Percentiles rank a stretch among this genome's conserved stretches.
These are phyloP conservation scores for Dissophora globulifera DNA, from an alignment of 192 early-diverging fungal species.

Conservation along the genomic window DNA sequence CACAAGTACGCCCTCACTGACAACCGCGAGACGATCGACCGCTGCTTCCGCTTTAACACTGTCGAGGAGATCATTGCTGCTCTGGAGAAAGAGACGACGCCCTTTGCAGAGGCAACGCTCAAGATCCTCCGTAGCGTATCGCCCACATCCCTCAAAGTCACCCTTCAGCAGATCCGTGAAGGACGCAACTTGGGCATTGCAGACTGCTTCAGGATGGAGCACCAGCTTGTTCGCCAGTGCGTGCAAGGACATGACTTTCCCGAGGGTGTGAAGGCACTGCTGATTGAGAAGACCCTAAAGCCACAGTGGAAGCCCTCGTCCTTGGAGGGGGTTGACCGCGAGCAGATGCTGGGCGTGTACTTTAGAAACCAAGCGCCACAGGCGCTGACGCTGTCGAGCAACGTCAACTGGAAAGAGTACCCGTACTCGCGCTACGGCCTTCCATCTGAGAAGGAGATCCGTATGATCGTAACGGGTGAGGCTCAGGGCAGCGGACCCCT, in stretches of 20 bases:
- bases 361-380: slow-evolving; percentile 56
- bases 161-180: slow-evolving; percentile 82
- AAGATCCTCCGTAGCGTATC: slow-evolving; percentile 73
- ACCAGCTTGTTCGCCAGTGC: slow-evolving; percentile 80
- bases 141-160: slow-evolving; percentile 90
- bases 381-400: slow-evolving; percentile 54
- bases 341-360: slow-evolving; percentile 64
- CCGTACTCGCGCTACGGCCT: slow-evolving; percentile 70
- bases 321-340: slow-evolving; percentile 61
- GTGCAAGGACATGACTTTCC: slow-evolving; percentile 84
- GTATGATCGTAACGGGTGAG: slow-evolving; percentile 70
- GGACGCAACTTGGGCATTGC: slow-evolving; percentile 76
- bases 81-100: slow-evolving; percentile 76
- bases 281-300: slow-evolving; percentile 72
- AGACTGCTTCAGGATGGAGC: slow-evolving; percentile 89
- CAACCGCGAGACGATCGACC: slow-evolving; percentile 78
- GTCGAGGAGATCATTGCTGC: slow-evolving; percentile 87
- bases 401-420: slow-evolving; percentile 60
- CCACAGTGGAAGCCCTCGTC: slow-evolving; percentile 81
- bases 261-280: slow-evolving; percentile 85
- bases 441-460: slow-evolving; percentile 75
- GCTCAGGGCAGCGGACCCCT: slow-evolving; percentile 69
- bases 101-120: slow-evolving; percentile 78
- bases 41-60: slow-evolving; percentile 85
- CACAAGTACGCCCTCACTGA: slow-evolving; percentile 57